Base-by-base conservation (phyloP, 495 filamentous ascomycete species). In the Penicillium atrosanguineum region DNA sequence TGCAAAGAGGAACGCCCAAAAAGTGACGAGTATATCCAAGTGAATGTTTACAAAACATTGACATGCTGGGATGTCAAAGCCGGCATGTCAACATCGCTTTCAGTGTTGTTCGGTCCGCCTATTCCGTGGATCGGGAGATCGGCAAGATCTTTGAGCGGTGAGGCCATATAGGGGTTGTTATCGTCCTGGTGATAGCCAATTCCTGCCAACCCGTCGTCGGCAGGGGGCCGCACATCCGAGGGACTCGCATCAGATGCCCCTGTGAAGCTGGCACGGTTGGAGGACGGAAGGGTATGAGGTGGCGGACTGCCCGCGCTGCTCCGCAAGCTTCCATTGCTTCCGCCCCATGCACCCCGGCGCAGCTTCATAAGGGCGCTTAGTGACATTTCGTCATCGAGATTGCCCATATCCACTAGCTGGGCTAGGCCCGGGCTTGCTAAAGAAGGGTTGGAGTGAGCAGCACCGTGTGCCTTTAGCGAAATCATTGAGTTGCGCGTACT, bases 401-500 rank as follows among this genome's bases (percentile, higher is more conserved):
- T 76, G 18, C 83, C 79, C 74, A 92, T 78, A 53, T 87, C 79
- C 9, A 87, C 85, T 42, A 94, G 67, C 68, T 93, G 87, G 2
- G 87, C 83, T 41, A 93, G 66, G 1, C 83, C 87, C 0, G 88
- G 86, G 56, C 81, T 72, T 48, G 78, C 51, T 55, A 82, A 46
- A 21, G 65, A 60, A 57, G 77, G 57, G 68, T 71, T 71, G 15
- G 68, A 74, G 52, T 67, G 75, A 21, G 66, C 64, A 44, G 63
- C 60, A 7, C 79, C 71, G 53, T 85, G 83, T 53, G 90, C 73
- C 34, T 79, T 79, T 31, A 90, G 69, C 28, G 82, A 86, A 76
- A 94, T 88, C 59, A 94, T 81, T 3, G 88, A 93, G 64, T 97
- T 97, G 46, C 95, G 83, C 45, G 94, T 96, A 38, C 89, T 94